phyloP scores from a whole-genome alignment of 2,329 filamentous ascomycete genomes.

The Orbilia oligospora region DNA sequence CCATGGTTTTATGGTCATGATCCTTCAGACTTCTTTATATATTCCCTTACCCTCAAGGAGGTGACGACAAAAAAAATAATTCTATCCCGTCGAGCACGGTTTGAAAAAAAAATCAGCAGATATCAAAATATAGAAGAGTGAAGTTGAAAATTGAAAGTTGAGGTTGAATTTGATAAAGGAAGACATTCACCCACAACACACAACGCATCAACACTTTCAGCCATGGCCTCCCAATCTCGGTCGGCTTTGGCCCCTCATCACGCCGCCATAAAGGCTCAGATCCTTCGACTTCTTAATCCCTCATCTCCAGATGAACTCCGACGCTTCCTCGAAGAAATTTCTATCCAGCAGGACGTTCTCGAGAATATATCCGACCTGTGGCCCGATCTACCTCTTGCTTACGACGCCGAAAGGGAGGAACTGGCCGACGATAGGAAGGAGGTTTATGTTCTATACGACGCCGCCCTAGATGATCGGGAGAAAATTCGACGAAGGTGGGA shows the following conservation, averaged over 20 bases:
- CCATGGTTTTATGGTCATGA: slow-evolving; percentile 24
- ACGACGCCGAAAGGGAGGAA: slow-evolving; percentile 57
- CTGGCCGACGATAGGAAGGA: slow-evolving; percentile 58
- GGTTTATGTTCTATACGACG: slow-evolving; percentile 58
- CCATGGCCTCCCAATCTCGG: slow-evolving; percentile 50
- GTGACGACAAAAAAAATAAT: slow-evolving; percentile 15
- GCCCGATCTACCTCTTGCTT: slow-evolving; percentile 58
- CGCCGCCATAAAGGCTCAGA: slow-evolving; percentile 59
- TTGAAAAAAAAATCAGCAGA: slow-evolving; percentile 17
- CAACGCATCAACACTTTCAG: slow-evolving; percentile 37
- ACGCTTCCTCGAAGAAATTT: slow-evolving; percentile 57
- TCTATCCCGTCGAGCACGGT: slow-evolving; percentile 23
- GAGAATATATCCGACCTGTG: slow-evolving; percentile 59
- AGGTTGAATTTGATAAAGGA: not conserved
- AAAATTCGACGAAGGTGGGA: slow-evolving; percentile 54
- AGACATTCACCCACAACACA: not conserved
- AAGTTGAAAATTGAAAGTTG: not conserved
- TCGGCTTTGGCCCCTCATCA: slow-evolving; percentile 59
- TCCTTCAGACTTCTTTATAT: slow-evolving; percentile 40
- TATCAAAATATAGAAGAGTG: not conserved
- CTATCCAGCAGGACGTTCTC: slow-evolving; percentile 59
- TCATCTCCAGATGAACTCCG: slow-evolving; percentile 54
- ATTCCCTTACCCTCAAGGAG: slow-evolving; percentile 34
- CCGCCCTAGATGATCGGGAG: slow-evolving; percentile 56
- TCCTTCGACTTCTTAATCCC: slow-evolving; percentile 56